A percentile compares a stretch with the other conserved stretches of the same genome.
Conservation (phyloP, 2,329 filamentous ascomycete genomes). For the Neoscytalidium dimidiatum region DNA sequence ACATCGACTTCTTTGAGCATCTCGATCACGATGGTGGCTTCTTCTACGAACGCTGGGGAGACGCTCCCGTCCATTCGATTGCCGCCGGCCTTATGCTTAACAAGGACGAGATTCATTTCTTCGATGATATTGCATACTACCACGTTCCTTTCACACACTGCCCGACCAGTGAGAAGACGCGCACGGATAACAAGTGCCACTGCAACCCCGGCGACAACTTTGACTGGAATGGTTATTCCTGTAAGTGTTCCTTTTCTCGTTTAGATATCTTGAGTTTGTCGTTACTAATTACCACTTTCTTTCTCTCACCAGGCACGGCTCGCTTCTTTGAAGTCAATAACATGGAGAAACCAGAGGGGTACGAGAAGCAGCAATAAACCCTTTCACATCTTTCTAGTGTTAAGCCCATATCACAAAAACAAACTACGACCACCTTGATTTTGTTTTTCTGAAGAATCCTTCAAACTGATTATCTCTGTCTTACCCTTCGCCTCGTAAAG, state of each 20-base stretch:
- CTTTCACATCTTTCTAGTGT: constrained; percentile 8
- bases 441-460: constrained; percentile 1
- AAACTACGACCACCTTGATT: background rate
- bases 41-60: constrained; percentile 98
- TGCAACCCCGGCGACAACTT: constrained; percentile 98
- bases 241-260: constrained; percentile 55
- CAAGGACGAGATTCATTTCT: constrained; percentile 96
- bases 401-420: background rate
- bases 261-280: background rate
- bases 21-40: constrained; percentile 93
- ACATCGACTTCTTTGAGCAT: constrained; percentile 85
- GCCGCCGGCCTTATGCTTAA: constrained; percentile 82
- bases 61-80: constrained; percentile 98
- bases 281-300: constrained; percentile 22
- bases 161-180: constrained; percentile 82
- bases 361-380: constrained; percentile 43
- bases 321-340: constrained; percentile 83
- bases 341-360: constrained; percentile 81
- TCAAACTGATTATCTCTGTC: constrained; percentile 10
- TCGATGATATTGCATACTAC: constrained; percentile 98
- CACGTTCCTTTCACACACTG: constrained; percentile 98
- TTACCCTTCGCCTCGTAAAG: background rate
- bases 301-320: constrained; percentile 66
- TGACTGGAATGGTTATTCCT: constrained; percentile 98
- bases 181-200: constrained; percentile 84